Evolutionary conservation across 768 basidiomycete genomes (phyloP), one percentile per base, ranked within the genome.

Genomic region (Lactifluus echinatus): DNA sequence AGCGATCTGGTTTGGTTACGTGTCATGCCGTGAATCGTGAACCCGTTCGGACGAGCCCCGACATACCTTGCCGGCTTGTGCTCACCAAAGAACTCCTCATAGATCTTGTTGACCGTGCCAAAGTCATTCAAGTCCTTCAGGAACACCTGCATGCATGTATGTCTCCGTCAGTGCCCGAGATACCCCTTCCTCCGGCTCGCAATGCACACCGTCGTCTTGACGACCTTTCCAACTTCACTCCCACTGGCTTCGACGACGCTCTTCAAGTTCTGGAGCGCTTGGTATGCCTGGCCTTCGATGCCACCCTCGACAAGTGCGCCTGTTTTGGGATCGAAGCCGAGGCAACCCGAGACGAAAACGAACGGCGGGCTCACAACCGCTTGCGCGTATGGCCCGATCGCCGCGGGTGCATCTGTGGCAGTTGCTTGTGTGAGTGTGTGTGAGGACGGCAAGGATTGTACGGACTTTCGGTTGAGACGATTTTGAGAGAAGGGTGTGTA

Each of bases 81-180:
- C 31, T 81, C 78, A 10, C 89, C 93, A 68, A 98, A 97, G 72
- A 89, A 86, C 53, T 80, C 75, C 34, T 80, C 80, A 69, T 96
- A 98, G 60, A 93, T 76, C 15, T 71, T 79, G 70, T 97, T 97
- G 65, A 96, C 82, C 39, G 78, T 73, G 3, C 67, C 82, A 67
- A 98, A 98, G 70, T 99, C 89, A 63, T 89, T 76, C 91, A 98
- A 94, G 60, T 80, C 75, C 71, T 95, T 92, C 69, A 98, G 72
- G 75, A 96, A 98, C 24, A 94, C 86, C 92, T 93, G 45, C 11
- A 12, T 4, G n/a, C 86, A 91, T 93, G 45, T 7, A 12, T 4
- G n/a, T 29, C 43, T n/a, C 17, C 33, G 19, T 58, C 39, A 53
- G 37, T 29, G 15, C 33, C 39, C 31, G 12, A 10, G 31, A 31